These are phyloP conservation scores for Populus nigra DNA, from an alignment of 345 rosid genomes.

Conservation along the genomic window DNA sequence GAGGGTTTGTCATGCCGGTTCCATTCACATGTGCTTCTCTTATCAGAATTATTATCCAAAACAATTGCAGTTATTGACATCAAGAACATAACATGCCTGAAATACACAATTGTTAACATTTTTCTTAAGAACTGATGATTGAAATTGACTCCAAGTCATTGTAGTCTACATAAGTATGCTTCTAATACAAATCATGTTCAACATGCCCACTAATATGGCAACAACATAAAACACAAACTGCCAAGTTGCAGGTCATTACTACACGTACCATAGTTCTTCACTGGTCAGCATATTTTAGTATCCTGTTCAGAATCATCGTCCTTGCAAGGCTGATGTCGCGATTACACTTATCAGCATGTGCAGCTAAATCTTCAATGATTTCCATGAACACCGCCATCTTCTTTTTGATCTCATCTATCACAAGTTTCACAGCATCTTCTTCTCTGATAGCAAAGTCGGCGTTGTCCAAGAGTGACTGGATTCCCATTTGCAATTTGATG, in stretches of 20 bases:
- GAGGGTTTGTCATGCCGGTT: too few relatives aligned
- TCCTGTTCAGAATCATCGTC: slow-evolving; percentile 62
- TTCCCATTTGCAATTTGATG: slow-evolving; percentile 47
- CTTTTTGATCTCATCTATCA: slow-evolving; percentile 78
- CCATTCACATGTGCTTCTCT: too few relatives aligned
- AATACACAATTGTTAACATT: too few relatives aligned
- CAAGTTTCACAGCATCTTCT: slow-evolving; percentile 57
- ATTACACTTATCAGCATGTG: slow-evolving; percentile 64
- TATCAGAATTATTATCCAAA: too few relatives aligned
- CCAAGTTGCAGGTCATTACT: not conserved
- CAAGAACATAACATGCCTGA: too few relatives aligned
- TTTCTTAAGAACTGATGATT: too few relatives aligned
- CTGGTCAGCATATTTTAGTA: slow-evolving; percentile 40
- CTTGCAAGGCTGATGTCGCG: slow-evolving; percentile 68
- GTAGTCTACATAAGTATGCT: too few relatives aligned
- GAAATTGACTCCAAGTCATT: too few relatives aligned
- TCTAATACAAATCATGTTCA: too few relatives aligned
- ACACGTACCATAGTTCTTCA: slow-evolving; percentile 32
- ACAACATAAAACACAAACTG: too few relatives aligned
- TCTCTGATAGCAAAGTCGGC: slow-evolving; percentile 52
- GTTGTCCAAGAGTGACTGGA: slow-evolving; percentile 50
- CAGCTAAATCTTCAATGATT: slow-evolving; percentile 55
- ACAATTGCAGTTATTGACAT: too few relatives aligned
- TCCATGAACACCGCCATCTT: slow-evolving; percentile 54
- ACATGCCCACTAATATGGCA: too few relatives aligned